Conservation (phyloP, 495 filamentous ascomycete genomes). For the Pyrenula aspistea region DNA sequence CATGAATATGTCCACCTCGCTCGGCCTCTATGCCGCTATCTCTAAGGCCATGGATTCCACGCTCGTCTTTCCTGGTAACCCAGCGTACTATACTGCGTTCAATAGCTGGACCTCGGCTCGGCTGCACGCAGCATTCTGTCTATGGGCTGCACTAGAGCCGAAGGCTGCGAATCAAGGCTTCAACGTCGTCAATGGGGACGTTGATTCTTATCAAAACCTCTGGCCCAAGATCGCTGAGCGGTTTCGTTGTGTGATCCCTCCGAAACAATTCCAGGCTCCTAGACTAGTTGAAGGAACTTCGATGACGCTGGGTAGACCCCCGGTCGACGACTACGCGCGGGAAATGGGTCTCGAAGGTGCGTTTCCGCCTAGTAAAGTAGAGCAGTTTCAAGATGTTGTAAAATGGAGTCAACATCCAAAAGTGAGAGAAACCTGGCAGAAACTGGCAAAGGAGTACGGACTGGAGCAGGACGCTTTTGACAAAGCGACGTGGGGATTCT, state of each 20-base stretch:
- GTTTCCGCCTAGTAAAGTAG: too few species aligned
- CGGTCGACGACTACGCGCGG: too few species aligned
- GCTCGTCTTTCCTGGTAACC: slow-evolving; percentile 29
- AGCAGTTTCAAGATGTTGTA: too few species aligned
- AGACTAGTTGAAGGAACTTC: too few species aligned
- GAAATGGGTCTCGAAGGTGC: too few species aligned
- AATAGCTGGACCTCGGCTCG: slow-evolving; percentile 28
- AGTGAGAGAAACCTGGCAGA: too few species aligned
- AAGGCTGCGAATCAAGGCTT: slow-evolving; percentile 34
- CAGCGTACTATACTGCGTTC: slow-evolving; percentile 29
- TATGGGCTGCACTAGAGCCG: slow-evolving; percentile 31
- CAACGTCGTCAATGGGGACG: slow-evolving; percentile 44
- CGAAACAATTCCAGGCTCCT: slow-evolving; percentile 24
- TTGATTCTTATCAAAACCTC: slow-evolving; percentile 39
- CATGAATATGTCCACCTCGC: slow-evolving; percentile 34
- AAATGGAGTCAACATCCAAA: too few species aligned
- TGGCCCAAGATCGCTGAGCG: slow-evolving; percentile 39
- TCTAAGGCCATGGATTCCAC: slow-evolving; percentile 25
- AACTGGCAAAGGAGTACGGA: too few species aligned
- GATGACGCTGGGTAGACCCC: too few species aligned
- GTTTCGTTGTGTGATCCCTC: slow-evolving; percentile 28
- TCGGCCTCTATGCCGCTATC: slow-evolving; percentile 35
- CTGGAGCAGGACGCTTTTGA: slow-evolving; percentile 30
- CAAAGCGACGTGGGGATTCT: slow-evolving; percentile 40
- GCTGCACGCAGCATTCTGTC: slow-evolving; percentile 33